Evolutionary conservation across 352 stramenopile genomes (phyloP).

Genomic region (Pythium dissotocum): DNA sequence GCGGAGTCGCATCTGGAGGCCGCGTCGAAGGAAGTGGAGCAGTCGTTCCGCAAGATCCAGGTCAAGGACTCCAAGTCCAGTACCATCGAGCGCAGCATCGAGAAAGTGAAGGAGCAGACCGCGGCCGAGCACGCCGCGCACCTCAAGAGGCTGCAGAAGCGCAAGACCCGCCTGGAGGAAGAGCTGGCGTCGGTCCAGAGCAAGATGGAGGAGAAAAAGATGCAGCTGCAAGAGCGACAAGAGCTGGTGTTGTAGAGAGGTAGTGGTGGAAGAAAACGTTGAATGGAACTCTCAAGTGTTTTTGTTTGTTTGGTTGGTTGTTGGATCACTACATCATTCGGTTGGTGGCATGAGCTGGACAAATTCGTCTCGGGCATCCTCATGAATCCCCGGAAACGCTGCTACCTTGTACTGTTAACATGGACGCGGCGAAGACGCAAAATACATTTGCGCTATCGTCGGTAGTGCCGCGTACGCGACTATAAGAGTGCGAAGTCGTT

Average conservation of each 20-base stretch:
- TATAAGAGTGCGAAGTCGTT: constrained; percentile 63
- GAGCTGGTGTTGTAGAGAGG: neutral
- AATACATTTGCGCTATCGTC: neutral
- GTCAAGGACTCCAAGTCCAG: constrained; percentile 50
- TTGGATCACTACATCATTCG: neutral
- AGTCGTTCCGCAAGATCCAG: constrained; percentile 56
- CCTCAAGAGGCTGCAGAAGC: constrained; percentile 52
- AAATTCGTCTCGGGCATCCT: constrained; percentile 8
- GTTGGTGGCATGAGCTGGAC: neutral
- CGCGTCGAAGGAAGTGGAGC: constrained; percentile 65
- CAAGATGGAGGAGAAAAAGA: constrained; percentile 53
- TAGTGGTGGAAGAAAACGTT: neutral
- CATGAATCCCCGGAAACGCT: neutral
- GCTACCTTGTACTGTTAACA: constrained; percentile 12
- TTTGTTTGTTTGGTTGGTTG: constrained; percentile 1
- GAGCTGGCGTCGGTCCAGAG: constrained; percentile 48
- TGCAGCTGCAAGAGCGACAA: constrained; percentile 54
- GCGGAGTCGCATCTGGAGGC: constrained; percentile 69
- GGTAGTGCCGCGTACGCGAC: constrained; percentile 1
- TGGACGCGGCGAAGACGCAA: neutral
- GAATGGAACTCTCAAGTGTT: constrained; percentile 4
- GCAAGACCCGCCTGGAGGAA: constrained; percentile 48
- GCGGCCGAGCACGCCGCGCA: constrained; percentile 26
- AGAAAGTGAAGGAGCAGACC: constrained; percentile 39
- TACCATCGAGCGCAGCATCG: constrained; percentile 35